Percentiles rank a stretch among this genome's conserved stretches.
These are phyloP conservation scores for Apophysomyces elegans DNA, from an alignment of 371 early-diverging fungal genomes.

Conservation along the genomic window DNA sequence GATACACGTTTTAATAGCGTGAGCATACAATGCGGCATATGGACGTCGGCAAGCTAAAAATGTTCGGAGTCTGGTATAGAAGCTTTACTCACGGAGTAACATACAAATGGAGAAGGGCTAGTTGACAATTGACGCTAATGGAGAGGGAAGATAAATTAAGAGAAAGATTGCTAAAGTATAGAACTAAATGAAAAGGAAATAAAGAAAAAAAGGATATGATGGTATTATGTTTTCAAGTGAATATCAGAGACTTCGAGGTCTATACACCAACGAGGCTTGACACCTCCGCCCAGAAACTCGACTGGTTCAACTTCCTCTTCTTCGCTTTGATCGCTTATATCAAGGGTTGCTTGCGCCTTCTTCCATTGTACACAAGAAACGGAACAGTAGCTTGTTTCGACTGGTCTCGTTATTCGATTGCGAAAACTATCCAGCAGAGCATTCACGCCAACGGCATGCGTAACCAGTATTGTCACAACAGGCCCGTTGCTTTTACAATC, in stretches of 20 bases:
- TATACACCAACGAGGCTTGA: slow-evolving; percentile 22
- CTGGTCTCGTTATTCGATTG: slow-evolving; percentile 35
- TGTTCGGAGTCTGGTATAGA: not conserved
- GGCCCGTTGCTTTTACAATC: not conserved
- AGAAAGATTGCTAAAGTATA: not conserved
- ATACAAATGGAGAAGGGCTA: not conserved
- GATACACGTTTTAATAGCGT: too few species aligned
- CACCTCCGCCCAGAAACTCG: not conserved
- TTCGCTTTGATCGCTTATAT: slow-evolving; percentile 12
- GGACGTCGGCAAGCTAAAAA: too few species aligned
- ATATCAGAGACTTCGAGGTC: slow-evolving; percentile 23
- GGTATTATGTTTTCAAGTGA: slow-evolving; percentile 15
- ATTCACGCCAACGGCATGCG: slow-evolving; percentile 50
- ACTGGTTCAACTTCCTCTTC: slow-evolving; percentile 12
- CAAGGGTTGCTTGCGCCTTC: slow-evolving; percentile 2
- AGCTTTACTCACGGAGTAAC: not conserved
- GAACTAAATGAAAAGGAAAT: not conserved
- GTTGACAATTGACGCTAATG: not conserved
- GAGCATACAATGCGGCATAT: too few species aligned
- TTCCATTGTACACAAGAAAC: slow-evolving; percentile 28
- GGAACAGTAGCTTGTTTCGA: slow-evolving; percentile 38
- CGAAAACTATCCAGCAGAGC: slow-evolving; percentile 48
- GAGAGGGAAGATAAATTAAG: not conserved
- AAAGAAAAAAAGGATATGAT: not conserved
- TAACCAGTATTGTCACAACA: slow-evolving; percentile 28